Evolutionary conservation across 192 early-diverging fungal species (phyloP), one percentile per base, ranked within the genome.

Genomic region (Umbelopsis sp.): DNA sequence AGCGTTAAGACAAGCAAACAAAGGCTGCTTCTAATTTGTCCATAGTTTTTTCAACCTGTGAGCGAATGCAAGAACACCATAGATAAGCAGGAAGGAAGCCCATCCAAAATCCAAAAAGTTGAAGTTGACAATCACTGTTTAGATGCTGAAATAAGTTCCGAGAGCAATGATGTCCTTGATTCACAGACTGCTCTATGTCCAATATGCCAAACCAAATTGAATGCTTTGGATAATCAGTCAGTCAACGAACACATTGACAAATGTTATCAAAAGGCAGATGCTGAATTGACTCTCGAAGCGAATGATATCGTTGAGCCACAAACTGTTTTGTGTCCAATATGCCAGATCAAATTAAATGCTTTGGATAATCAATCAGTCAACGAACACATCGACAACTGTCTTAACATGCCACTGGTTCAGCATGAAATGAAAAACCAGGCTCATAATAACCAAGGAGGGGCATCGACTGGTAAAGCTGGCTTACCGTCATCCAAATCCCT

Each of bases 231-330:
- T 25, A 61, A 61, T 35, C 25, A 18, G 18, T 18, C 18, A 10
- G 33, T 61, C 30, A 61, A 61, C 55, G 27, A 61, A 35, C 55
- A 61, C 30, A 61, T 61, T 18, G 55, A 61, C 18, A 61, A 25
- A 12, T 61, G 55, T 25, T n/a, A n/a, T n/a, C n/a, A n/a, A n/a
- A n/a, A n/a, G n/a, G n/a, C 10, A 41, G 37, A 10, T 10, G 1
- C 37, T 4, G 37, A 41, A 9, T 9, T 41, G 0, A 41, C 10
- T 41, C 10, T 6, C 6, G 37, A 41, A 6, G 5, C 37, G 0
- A 10, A 41, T 6, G 7, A 6, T 9, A 6, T 41, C 10, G 5
- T 6, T 41, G 37, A 41, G 10, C 37, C 55, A 33, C 25, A 61
- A 30, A 16, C 11, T 27, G 55, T 35, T 33, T 13, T 61, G 5